Conservation (phyloP, 2,329 filamentous ascomycete genomes). For the Berkeleyomyces rouxiae region DNA sequence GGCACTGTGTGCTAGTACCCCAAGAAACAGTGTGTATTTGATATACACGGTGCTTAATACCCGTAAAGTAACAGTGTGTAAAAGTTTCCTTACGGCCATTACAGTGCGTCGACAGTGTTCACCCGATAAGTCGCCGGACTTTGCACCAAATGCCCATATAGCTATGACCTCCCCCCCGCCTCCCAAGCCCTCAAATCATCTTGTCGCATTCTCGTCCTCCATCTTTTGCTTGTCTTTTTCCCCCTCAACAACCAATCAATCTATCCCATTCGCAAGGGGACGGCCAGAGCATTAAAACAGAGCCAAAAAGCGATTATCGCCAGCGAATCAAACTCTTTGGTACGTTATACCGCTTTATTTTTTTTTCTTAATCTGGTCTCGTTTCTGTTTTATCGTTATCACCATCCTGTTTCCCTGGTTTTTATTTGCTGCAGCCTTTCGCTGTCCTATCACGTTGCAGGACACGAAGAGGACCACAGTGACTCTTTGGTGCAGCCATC, state of each 20-base stretch:
- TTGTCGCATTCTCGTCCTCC: slow-evolving; percentile 29
- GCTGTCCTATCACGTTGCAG: slow-evolving; percentile 4
- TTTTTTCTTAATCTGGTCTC: slow-evolving; percentile 17
- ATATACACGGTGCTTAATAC: neutral
- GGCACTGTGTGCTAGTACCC: neutral
- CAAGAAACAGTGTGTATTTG: neutral
- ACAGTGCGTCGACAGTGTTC: neutral
- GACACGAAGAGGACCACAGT: neutral
- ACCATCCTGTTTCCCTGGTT: slow-evolving; percentile 16
- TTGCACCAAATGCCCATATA: slow-evolving; percentile 7
- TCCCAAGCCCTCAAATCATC: slow-evolving; percentile 32
- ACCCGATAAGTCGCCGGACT: neutral
- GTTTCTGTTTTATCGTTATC: slow-evolving; percentile 18
- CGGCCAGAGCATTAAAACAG: slow-evolving; percentile 13
- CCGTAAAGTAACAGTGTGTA: neutral
- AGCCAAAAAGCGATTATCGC: slow-evolving; percentile 14
- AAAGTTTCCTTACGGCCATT: neutral
- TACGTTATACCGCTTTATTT: slow-evolving; percentile 18
- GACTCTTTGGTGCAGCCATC: neutral
- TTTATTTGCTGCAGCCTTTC: slow-evolving; percentile 18
- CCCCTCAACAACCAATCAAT: slow-evolving; percentile 33
- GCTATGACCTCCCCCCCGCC: slow-evolving; percentile 11
- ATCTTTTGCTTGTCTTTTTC: slow-evolving; percentile 24
- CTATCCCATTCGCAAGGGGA: slow-evolving; percentile 18
- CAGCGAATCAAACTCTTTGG: slow-evolving; percentile 15